Percentiles rank a stretch among this genome's conserved stretches.
Conservation (phyloP, 1,284 basidiomycete genomes). For the Porphyrellus sp. region DNA sequence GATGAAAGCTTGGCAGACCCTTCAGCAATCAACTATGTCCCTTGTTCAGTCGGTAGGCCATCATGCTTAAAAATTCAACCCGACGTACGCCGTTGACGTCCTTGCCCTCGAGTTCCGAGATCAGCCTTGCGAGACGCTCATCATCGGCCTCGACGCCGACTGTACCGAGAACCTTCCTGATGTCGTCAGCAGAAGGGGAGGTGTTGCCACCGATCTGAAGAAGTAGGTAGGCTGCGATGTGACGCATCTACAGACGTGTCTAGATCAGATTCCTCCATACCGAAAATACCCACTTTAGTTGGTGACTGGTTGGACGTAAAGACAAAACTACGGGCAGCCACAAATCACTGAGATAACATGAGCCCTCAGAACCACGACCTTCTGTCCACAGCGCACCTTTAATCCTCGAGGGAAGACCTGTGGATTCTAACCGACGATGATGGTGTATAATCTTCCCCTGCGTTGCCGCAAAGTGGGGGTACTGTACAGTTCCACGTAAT, state of each 20-base stretch:
- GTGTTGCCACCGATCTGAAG: conserved; percentile 93
- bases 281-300: conserved; percentile 41
- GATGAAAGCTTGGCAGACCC: conserved; percentile 93
- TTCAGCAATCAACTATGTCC: conserved; percentile 82
- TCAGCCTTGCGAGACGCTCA: conserved; percentile 79
- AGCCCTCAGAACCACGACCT: not conserved
- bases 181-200: conserved; percentile 83
- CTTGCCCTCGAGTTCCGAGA: conserved; percentile 94
- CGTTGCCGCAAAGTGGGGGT: conserved; percentile 20
- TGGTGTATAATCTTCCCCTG: conserved; percentile 11
- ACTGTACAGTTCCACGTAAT: conserved; percentile 60
- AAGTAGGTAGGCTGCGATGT: conserved; percentile 97
- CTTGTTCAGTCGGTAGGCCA: not conserved
- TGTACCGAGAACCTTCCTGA: conserved; percentile 84
- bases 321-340: conserved; percentile 65
- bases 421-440: conserved; percentile 76
- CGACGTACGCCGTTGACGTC: conserved; percentile 72
- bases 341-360: conserved; percentile 65
- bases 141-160: conserved; percentile 92
- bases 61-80: not conserved
- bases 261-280: not conserved
- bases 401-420: conserved; percentile 87
- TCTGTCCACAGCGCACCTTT: conserved; percentile 52
- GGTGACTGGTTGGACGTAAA: conserved; percentile 32
- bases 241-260: conserved; percentile 72